Base-by-base conservation (phyloP, 441 rosid genomes). In the Theobroma grandiflorum region DNA sequence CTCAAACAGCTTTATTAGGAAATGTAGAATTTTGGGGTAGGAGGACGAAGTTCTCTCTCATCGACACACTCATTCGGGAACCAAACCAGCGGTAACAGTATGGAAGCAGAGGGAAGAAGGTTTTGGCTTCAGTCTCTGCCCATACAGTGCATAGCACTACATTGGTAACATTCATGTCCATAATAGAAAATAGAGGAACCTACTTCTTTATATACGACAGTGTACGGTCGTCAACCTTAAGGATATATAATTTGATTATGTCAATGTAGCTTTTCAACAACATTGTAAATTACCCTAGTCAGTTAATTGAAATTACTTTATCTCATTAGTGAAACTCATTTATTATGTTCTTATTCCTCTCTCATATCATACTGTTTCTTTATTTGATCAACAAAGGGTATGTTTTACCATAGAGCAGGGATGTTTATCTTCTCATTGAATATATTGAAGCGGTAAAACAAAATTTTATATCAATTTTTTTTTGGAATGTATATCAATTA, bases 21-120 rank as follows among this genome's bases (percentile, higher is more conserved):
- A 85, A 87, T 96, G 99, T 88, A 89, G 92, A 87, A 84, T 94
- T 73, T 53, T 83, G 70, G 89, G 85, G 84, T 94, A 91, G 76
- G 81, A 82, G 81, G 77, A 72, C 82, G 47, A 86, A 78, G 82
- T 78, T 57, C 82, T 86, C 83, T 53, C 69, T 62, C 80, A 20
- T 16, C 40, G 57, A 64, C 66, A 50, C 66, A 61, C 78, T 81
- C 68, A 61, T 75, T 58, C 43, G 65, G 52, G 84, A 66, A 77
- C 50, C 35, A 77, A 82, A 61, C 31, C 33, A 6, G 83, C 74
- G 53, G 64, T 22, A 59, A 67, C 71, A 40, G 89, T 77, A 80
- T 74, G 88, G 87, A 88, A 80, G 31, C 81, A 50, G 95, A 91
- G 96, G 91, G 97, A 94, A 94, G 96, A 90, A 90, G 97, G 94